Conservation (phyloP, 495 filamentous ascomycete genomes). For the Aspergillus ellipticus region DNA sequence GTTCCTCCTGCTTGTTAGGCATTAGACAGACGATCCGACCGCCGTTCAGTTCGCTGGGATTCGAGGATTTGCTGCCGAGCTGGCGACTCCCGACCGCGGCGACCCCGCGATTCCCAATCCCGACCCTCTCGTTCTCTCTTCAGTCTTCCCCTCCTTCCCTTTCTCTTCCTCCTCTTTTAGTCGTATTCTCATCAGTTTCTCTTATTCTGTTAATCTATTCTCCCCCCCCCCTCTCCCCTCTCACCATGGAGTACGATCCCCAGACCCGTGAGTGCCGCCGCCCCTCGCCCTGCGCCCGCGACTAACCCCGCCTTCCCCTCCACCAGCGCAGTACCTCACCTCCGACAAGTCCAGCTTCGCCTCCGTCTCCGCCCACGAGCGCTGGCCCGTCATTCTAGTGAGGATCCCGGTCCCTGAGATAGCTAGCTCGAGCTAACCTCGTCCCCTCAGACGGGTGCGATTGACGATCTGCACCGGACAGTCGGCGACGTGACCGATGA, state of each 20-base stretch:
- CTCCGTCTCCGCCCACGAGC: constrained; percentile 70
- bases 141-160: constrained; percentile 9
- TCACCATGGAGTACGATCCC: constrained; percentile 58
- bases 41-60: no score
- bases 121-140: constrained; percentile 3
- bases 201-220: not conserved
- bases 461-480: constrained; percentile 86
- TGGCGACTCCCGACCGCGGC: constrained; percentile 7
- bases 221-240: constrained; percentile 7
- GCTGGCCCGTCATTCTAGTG: constrained; percentile 94
- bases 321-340: constrained; percentile 69
- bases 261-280: constrained; percentile 51
- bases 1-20: not conserved
- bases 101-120: constrained; percentile 4
- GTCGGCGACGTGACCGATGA: constrained; percentile 50
- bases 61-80: not conserved
- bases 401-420: constrained; percentile 17
- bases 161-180: not conserved
- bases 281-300: not conserved
- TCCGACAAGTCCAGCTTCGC: constrained; percentile 84
- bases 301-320: constrained; percentile 15
- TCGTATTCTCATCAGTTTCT: constrained; percentile 5
- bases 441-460: constrained; percentile 72
- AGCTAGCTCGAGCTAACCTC: not conserved
- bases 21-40: not conserved